phyloP scores from a whole-genome alignment of 177 flowering plant genomes.

The Vitis hybrid region DNA sequence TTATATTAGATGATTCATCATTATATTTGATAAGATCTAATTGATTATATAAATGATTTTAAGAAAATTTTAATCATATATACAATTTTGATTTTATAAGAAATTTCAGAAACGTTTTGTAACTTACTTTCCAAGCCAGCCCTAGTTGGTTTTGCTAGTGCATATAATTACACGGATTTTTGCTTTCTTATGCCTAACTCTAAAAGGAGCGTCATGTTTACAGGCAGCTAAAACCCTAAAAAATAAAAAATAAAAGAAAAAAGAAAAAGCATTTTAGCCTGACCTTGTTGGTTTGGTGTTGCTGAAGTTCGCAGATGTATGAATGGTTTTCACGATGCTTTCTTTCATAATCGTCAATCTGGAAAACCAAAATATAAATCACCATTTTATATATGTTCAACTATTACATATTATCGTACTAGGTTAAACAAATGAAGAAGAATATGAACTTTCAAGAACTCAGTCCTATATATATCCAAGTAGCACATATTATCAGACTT shows the following conservation, averaged over 20 bases:
- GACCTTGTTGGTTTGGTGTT: slow-evolving; percentile 68
- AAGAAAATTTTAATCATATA: too few relatives aligned
- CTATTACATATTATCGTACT: not conserved
- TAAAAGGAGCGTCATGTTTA: not conserved
- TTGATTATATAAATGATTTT: too few relatives aligned
- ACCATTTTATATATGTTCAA: not conserved
- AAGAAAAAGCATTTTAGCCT: not conserved
- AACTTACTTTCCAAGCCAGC: too few relatives aligned
- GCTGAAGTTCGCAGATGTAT: slow-evolving; percentile 49
- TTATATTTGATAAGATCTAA: too few relatives aligned
- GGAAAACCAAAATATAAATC: slow-evolving; percentile 16
- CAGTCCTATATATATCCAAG: not conserved
- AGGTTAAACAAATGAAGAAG: not conserved
- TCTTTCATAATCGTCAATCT: slow-evolving; percentile 56
- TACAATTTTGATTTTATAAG: too few relatives aligned
- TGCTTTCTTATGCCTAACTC: not conserved
- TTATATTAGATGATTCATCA: too few relatives aligned
- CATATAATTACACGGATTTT: too few relatives aligned
- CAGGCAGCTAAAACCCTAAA: not conserved
- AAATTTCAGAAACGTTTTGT: too few relatives aligned
- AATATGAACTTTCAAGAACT: not conserved
- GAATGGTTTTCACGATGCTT: slow-evolving; percentile 36
- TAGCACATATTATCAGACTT: not conserved
- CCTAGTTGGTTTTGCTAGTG: too few relatives aligned
- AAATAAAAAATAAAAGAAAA: too few relatives aligned